Conservation (phyloP, 2,329 filamentous ascomycete species). For the Zasmidium cellare region DNA sequence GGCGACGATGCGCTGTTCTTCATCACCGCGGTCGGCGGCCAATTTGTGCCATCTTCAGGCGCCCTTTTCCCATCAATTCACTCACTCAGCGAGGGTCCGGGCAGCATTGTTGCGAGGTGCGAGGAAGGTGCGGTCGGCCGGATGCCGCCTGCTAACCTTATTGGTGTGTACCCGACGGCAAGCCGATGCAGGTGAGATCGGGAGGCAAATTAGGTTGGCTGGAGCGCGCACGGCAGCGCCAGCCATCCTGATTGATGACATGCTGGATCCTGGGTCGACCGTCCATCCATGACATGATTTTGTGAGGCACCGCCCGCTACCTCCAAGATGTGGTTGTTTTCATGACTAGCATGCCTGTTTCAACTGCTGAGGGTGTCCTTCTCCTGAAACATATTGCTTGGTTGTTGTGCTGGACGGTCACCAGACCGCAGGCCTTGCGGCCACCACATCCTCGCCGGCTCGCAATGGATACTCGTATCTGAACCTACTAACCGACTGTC, state of each 20-base stretch:
- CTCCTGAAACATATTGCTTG: neutral
- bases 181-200: neutral
- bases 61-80: neutral
- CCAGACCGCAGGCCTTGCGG: neutral
- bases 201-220: neutral
- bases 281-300: neutral
- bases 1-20: neutral
- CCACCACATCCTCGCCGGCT: neutral
- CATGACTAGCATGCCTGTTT: conserved; percentile 1
- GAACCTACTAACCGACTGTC: neutral
- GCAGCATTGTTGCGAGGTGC: neutral
- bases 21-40: neutral
- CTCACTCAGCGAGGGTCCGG: neutral
- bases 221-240: neutral
- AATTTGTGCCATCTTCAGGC: neutral
- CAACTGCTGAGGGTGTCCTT: neutral
- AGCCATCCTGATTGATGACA: no score
- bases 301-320: neutral
- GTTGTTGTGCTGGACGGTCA: neutral
- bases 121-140: neutral
- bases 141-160: neutral
- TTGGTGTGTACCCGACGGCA: neutral
- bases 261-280: neutral
- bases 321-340: neutral
- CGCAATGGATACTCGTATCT: neutral